These are phyloP conservation scores for Corymbia calophylla DNA, from an alignment of 441 rosid genomes.

Conservation along the genomic window DNA sequence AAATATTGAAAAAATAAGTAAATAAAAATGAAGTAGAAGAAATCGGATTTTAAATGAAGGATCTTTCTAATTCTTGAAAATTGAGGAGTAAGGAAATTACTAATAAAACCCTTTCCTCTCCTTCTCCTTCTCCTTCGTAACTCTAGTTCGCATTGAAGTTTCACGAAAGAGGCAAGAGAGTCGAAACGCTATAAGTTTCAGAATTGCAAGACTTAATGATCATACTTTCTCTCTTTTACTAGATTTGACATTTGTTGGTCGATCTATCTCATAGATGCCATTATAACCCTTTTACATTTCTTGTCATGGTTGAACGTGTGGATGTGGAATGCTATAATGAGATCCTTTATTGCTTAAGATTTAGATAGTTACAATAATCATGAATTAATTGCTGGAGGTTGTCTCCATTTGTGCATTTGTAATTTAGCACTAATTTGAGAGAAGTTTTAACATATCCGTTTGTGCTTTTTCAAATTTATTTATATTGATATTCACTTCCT, in stretches of 20 bases:
- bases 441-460: background rate
- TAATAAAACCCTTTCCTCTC: no score
- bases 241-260: background rate
- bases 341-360: background rate
- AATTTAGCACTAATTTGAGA: background rate
- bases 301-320: background rate
- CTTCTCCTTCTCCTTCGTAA: background rate
- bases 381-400: background rate
- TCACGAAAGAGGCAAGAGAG: background rate
- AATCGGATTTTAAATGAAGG: background rate
- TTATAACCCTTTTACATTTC: background rate
- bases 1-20: background rate
- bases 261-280: rapidly evolving
- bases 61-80: background rate
- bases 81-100: rapidly evolving
- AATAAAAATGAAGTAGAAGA: background rate
- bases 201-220: background rate
- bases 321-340: background rate
- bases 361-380: background rate
- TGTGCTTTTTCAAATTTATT: background rate
- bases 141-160: background rate
- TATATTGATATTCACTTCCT: background rate
- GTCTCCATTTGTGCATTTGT: background rate
- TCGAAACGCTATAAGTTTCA: rapidly evolving
- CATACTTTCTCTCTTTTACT: background rate